Conservation (phyloP, 176 grass and related monocot genomes). For the Miscanthus lutarioriparius region DNA sequence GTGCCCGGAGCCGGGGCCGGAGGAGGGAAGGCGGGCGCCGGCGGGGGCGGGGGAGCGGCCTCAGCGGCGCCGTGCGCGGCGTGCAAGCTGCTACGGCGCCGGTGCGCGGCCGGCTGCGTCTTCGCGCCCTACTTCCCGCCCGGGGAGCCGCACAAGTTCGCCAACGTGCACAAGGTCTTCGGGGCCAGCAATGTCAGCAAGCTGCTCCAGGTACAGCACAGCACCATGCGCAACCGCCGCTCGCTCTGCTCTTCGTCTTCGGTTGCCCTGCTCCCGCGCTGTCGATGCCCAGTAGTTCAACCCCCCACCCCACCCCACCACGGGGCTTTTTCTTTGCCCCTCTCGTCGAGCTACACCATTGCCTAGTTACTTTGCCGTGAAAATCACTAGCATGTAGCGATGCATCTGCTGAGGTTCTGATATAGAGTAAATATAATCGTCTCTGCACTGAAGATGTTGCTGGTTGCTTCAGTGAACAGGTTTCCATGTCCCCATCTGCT, state of each 20-base stretch:
- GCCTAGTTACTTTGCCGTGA: too few species aligned
- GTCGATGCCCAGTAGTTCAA: background rate
- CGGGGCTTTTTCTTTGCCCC: too few species aligned
- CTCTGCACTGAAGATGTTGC: background rate
- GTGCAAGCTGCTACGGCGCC: slow-evolving; percentile 79
- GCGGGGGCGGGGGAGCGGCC: background rate
- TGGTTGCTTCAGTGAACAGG: background rate
- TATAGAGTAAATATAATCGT: too few species aligned
- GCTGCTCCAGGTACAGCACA: slow-evolving; percentile 65
- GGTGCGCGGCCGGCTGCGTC: slow-evolving; percentile 69
- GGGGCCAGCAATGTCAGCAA: slow-evolving; percentile 98
- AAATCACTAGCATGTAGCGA: background rate
- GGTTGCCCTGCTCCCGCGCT: background rate
- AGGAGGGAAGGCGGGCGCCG: background rate
- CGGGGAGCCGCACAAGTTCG: slow-evolving; percentile 76
- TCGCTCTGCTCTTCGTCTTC: too few species aligned
- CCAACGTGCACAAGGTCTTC: slow-evolving; percentile 84
- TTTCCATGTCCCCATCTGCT: background rate
- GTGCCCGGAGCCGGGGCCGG: slow-evolving; percentile 10
- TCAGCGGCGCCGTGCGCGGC: slow-evolving; percentile 61
- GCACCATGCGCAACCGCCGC: too few species aligned
- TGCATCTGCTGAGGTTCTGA: too few species aligned
- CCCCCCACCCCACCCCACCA: too few species aligned
- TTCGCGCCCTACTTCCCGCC: slow-evolving; percentile 85
- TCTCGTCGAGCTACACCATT: too few species aligned